Percentiles rank a stretch among this genome's conserved stretches.
Conservation (phyloP, 129 eudicot species). For the Glebionis coronaria region DNA sequence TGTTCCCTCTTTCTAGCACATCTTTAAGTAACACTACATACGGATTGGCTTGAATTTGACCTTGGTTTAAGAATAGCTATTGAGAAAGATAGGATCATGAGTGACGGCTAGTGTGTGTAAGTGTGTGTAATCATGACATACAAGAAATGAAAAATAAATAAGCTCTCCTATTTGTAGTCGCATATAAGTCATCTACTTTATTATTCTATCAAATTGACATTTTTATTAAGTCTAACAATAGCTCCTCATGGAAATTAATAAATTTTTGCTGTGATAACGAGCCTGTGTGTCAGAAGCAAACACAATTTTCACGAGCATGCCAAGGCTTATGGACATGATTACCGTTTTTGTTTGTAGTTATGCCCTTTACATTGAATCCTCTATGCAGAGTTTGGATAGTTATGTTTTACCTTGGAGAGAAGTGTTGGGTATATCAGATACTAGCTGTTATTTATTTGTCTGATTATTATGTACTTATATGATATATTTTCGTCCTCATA, state of each 20-base stretch:
- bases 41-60: not conserved
- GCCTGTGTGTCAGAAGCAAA: too few species aligned
- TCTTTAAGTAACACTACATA: too few species aligned
- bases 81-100: not conserved
- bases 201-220: too few species aligned
- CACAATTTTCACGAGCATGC: too few species aligned
- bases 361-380: not conserved
- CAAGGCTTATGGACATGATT: not conserved
- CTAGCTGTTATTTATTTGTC: not conserved
- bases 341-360: not conserved
- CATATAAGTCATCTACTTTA: too few species aligned
- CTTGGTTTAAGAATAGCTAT: not conserved
- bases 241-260: not conserved
- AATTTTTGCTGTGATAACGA: not conserved
- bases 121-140: too few species aligned
- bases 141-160: too few species aligned
- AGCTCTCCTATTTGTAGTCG: too few species aligned
- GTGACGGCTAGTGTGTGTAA: too few species aligned
- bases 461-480: not conserved
- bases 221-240: too few species aligned
- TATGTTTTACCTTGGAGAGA: not conserved
- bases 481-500: not conserved
- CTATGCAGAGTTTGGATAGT: not conserved
- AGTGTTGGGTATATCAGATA: slow-evolving; percentile 11
- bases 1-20: not conserved